phyloP scores from a whole-genome alignment of 306 rosid species.

The Boehmeria nivea region DNA sequence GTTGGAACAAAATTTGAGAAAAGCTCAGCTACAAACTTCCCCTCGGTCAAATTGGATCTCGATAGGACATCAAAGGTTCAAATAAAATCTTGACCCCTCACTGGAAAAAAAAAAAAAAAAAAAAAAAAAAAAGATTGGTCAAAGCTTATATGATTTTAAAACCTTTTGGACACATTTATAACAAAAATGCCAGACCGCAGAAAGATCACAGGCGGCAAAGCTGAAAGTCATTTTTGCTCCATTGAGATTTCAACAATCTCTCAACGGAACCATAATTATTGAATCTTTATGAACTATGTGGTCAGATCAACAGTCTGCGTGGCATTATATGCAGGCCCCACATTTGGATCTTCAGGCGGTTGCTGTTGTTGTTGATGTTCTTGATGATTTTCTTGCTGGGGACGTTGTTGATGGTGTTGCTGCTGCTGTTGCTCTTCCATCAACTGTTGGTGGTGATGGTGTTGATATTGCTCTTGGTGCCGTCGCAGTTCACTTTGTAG shows the following conservation, averaged over 20 bases:
- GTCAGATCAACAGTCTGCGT: constrained; percentile 7
- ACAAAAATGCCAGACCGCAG: background rate
- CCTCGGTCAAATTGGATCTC: too few relatives aligned
- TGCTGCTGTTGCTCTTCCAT: constrained; percentile 18
- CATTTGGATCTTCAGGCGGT: constrained; percentile 9
- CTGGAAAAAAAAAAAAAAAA: too few relatives aligned
- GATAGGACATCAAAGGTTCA: too few relatives aligned
- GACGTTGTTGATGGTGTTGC: constrained; percentile 14
- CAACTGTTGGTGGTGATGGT: constrained; percentile 14
- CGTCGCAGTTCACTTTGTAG: constrained; percentile 5
- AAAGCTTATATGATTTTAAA: too few relatives aligned
- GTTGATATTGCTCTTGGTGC: constrained; percentile 18
- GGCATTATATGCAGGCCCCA: constrained; percentile 4
- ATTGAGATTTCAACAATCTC: background rate
- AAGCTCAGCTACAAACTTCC: too few relatives aligned
- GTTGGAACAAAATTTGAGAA: constrained; percentile 4
- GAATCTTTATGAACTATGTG: background rate
- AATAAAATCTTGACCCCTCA: too few relatives aligned
- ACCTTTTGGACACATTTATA: background rate
- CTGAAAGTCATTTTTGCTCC: background rate
- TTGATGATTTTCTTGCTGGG: constrained; percentile 1
- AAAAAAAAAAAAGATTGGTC: too few relatives aligned
- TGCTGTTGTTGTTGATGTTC: too few relatives aligned
- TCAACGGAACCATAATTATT: background rate
- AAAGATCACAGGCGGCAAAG: background rate